Evolutionary conservation across 352 stramenopile genomes (phyloP), one percentile per base, ranked within the genome.

Genomic region (Pythium plurisporium): DNA sequence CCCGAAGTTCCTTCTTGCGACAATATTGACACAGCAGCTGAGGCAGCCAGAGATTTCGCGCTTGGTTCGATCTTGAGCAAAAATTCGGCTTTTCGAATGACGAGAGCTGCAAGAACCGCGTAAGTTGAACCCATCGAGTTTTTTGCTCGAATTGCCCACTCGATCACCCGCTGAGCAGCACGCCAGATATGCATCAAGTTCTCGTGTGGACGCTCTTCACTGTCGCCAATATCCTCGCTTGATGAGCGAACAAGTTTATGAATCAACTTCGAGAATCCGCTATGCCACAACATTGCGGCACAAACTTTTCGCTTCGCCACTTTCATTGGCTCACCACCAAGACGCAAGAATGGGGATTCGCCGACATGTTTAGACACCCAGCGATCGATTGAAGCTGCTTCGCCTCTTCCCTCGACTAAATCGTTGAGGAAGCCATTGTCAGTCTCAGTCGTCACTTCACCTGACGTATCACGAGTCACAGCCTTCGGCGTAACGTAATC

Each of bases 151-250:
- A 96, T 92, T 22, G 76, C 86, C 87, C 87, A 96, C 55, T 95
- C 87, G 30, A 94, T 89, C 15, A 96, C 85, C 26, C 87, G 72
- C 42, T 96, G 87, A 10, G 87, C 74, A 29, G 87, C 82, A 38
- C 87, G 75, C 87, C 87, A 96, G n/a, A 95, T 91, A 53, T 94
- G 80, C 78, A 93, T 94, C 45, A 96, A 71, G 36, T 90, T 95
- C n/a, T 94, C 82, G 44, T 92, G 78, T 10, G 87, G 87, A 29
- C 86, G 79, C 50, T 86, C 52, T 50, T 94, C 86, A 53, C 84
- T 90, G 43, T 81, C 70, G 20, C 69, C 66, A 17, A 85, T 62
- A 51, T 78, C 79, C n/a, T 62, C 55, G 25, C 53, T 63, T 17
- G 44, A 47, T 8, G 52, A 36, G 1, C 29, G 51, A 11, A 83